phyloP scores from a whole-genome alignment of 176 grass and related monocot genomes.

The Lolium multiflorum region DNA sequence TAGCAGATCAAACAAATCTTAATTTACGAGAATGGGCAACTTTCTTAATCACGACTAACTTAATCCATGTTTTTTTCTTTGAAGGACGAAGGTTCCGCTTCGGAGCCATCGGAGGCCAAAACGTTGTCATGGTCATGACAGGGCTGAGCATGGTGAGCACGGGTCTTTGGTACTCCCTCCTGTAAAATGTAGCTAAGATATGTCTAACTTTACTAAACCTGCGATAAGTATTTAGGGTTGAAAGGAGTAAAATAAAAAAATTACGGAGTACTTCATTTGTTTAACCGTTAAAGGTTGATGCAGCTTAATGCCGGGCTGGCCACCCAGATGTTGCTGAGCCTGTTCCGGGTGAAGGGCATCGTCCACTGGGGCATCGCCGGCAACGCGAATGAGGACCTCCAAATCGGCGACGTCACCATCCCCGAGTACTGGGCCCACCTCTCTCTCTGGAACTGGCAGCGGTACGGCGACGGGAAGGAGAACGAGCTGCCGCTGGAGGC shows the following conservation, averaged over 20 bases:
- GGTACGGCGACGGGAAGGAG: constrained; percentile 43
- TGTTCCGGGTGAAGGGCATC: constrained; percentile 64
- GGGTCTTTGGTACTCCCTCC: background rate
- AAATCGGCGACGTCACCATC: constrained; percentile 74
- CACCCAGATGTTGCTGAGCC: constrained; percentile 61
- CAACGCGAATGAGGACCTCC: constrained; percentile 56
- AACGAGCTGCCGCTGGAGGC: constrained; percentile 56
- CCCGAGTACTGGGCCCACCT: constrained; percentile 63
- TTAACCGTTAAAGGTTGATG: background rate
- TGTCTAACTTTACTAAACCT: too few relatives aligned
- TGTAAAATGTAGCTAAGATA: too few relatives aligned
- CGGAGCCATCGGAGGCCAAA: constrained; percentile 58
- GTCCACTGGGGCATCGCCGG: constrained; percentile 70
- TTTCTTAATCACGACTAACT: background rate
- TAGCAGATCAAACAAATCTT: background rate
- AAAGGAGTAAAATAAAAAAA: too few relatives aligned
- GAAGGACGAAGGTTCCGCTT: constrained; percentile 71
- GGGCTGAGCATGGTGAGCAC: constrained; percentile 64
- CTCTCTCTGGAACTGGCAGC: constrained; percentile 67
- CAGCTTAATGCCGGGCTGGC: constrained; percentile 66
- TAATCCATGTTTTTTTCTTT: constrained; percentile 7
- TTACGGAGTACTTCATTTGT: too few relatives aligned
- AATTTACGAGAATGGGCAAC: background rate
- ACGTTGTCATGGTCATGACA: constrained; percentile 78
- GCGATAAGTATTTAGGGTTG: too few relatives aligned